A percentile compares a stretch with the other conserved stretches of the same genome.
phyloP scores from a whole-genome alignment of 2,329 filamentous ascomycete genomes.

The Diaporthe vaccinii region DNA sequence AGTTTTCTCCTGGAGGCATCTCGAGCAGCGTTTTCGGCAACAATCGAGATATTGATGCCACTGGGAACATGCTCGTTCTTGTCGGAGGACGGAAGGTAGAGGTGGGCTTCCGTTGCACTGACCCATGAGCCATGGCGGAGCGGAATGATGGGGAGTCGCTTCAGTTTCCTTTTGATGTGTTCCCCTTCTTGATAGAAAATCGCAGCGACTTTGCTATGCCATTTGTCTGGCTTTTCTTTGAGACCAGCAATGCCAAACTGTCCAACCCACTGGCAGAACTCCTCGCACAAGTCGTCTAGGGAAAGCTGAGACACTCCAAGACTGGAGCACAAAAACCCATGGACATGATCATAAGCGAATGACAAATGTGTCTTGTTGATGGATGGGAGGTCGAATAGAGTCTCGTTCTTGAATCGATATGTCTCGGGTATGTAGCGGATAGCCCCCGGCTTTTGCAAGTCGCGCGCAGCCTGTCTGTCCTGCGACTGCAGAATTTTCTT shows the following conservation, averaged over 20 bases:
- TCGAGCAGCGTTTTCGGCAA: background rate
- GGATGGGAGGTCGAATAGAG: background rate
- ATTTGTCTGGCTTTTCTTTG: background rate
- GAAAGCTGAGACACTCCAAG: background rate
- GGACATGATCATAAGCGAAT: background rate
- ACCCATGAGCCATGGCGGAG: background rate
- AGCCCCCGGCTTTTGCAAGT: background rate
- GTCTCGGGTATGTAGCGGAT: background rate
- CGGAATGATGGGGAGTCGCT: background rate
- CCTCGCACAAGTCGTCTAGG: background rate
- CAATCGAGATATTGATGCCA: background rate
- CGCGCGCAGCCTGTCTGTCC: background rate
- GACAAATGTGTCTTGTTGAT: conserved; percentile 9
- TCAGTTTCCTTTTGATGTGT: background rate
- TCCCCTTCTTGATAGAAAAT: background rate
- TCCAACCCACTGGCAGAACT: background rate
- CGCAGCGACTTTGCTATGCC: background rate
- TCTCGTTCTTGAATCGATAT: background rate
- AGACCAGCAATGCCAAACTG: background rate
- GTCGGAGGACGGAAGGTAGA: background rate
- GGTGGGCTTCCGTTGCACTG: background rate
- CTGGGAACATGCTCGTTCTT: background rate
- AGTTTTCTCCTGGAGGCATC: background rate
- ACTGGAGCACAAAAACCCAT: background rate
- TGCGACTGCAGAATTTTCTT: background rate